Evolutionary conservation across 306 rosid genomes (phyloP).

Genomic region (Albizia julibrissin): DNA sequence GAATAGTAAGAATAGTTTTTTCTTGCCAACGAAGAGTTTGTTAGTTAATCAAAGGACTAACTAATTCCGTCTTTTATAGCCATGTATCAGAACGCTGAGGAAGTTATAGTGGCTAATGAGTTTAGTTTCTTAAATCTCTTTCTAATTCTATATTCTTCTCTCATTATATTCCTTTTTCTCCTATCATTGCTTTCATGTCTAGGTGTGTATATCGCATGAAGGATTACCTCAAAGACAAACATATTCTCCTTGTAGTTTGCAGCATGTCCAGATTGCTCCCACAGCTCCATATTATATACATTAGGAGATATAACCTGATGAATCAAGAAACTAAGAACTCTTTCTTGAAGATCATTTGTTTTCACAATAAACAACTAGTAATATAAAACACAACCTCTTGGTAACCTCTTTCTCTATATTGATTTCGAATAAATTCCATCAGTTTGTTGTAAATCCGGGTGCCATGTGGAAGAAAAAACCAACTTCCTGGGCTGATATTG

Average conservation of each 20-base stretch:
- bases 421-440: constrained; percentile 71
- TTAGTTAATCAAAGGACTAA: not conserved
- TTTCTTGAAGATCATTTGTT: not conserved
- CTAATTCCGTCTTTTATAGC: not conserved
- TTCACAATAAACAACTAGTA: constrained; percentile 30
- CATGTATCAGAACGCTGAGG: not conserved
- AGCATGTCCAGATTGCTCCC: constrained; percentile 98
- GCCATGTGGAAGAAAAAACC: constrained; percentile 97
- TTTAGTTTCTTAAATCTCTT: not conserved
- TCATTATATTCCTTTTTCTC: not conserved
- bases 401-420: constrained; percentile 85
- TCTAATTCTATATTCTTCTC: not conserved
- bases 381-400: constrained; percentile 65
- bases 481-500: constrained; percentile 87
- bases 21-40: not conserved
- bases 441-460: constrained; percentile 79
- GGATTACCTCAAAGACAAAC: constrained; percentile 87
- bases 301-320: constrained; percentile 89
- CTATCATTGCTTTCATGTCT: not conserved
- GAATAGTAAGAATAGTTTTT: not conserved
- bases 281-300: constrained; percentile 89
- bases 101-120: not conserved
- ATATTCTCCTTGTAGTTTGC: constrained; percentile 88
- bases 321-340: constrained; percentile 36
- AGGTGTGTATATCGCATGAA: not conserved